phyloP scores from a whole-genome alignment of 352 stramenopile genomes.

The Globisporangium rhizosaccharum region DNA sequence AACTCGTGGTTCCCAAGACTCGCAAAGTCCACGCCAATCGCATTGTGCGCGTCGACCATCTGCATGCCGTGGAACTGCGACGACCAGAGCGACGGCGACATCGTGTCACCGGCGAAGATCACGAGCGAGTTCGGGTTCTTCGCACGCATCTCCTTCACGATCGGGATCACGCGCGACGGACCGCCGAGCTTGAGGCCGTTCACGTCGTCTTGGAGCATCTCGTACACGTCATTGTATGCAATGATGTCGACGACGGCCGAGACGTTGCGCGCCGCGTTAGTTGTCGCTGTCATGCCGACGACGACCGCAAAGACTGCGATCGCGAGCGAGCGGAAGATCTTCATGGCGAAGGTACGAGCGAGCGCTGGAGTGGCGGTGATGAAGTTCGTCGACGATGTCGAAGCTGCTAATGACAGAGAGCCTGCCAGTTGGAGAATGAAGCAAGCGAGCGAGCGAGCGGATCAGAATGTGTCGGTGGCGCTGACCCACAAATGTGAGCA shows the following conservation, averaged over 20 bases:
- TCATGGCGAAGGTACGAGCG: slow-evolving; percentile 15
- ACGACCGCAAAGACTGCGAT: slow-evolving; percentile 19
- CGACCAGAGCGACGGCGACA: slow-evolving; percentile 81
- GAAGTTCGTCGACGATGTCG: neutral
- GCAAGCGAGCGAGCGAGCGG: neutral
- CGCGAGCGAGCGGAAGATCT: slow-evolving; percentile 24
- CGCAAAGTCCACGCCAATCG: slow-evolving; percentile 66
- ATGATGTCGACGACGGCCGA: slow-evolving; percentile 21
- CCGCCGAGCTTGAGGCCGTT: slow-evolving; percentile 55
- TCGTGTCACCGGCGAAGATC: slow-evolving; percentile 73
- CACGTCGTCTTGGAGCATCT: slow-evolving; percentile 58
- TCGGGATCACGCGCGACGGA: slow-evolving; percentile 40
- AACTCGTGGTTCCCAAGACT: slow-evolving; percentile 81
- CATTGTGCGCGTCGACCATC: slow-evolving; percentile 74
- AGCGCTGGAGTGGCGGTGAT: neutral
- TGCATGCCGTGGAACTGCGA: slow-evolving; percentile 75
- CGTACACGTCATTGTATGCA: slow-evolving; percentile 70
- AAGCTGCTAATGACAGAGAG: slow-evolving; percentile 2
- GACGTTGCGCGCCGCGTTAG: slow-evolving; percentile 21
- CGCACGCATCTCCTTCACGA: slow-evolving; percentile 37
- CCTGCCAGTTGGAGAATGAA: slow-evolving; percentile 21
- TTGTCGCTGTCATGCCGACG: slow-evolving; percentile 4
- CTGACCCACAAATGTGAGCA: neutral
- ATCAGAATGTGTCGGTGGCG: neutral
- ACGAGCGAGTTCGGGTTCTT: slow-evolving; percentile 59